Percentiles rank a stretch among this genome's conserved stretches.
Evolutionary conservation across 768 basidiomycete species (phyloP).

Genomic region (Naganishia randhawae): DNA sequence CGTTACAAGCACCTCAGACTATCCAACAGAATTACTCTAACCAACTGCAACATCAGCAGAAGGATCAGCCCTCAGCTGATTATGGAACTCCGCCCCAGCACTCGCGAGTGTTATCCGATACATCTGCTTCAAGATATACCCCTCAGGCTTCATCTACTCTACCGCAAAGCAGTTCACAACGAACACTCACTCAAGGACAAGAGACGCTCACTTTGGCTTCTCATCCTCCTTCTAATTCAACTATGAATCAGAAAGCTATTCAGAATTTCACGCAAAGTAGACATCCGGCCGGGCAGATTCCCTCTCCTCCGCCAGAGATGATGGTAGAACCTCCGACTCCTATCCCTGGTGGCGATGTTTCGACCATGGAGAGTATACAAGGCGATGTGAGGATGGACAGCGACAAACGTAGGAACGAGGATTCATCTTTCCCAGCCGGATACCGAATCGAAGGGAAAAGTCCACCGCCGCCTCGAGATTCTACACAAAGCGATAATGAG

Average conservation of each 20-base stretch:
- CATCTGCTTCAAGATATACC: neutral
- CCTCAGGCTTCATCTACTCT: neutral
- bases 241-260: neutral
- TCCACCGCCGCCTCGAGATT: neutral
- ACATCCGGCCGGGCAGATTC: neutral
- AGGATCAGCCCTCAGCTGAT: neutral
- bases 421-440: neutral
- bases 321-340: constrained; percentile 13
- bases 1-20: neutral
- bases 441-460: neutral
- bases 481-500: neutral
- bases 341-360: neutral
- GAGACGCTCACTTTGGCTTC: neutral
- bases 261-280: neutral
- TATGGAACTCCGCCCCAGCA: neutral
- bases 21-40: constrained; percentile 7
- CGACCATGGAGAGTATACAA: constrained; percentile 14
- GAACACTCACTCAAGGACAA: neutral
- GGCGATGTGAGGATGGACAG: neutral
- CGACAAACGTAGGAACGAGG: neutral
- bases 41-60: neutral
- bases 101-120: neutral
- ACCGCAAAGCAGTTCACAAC: constrained; percentile 8
- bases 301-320: constrained; percentile 13
- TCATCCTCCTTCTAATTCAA: neutral